A percentile compares a stretch with the other conserved stretches of the same genome.
Evolutionary conservation across 2,329 filamentous ascomycete species (phyloP).

Genomic region (Metarhizium humberi): DNA sequence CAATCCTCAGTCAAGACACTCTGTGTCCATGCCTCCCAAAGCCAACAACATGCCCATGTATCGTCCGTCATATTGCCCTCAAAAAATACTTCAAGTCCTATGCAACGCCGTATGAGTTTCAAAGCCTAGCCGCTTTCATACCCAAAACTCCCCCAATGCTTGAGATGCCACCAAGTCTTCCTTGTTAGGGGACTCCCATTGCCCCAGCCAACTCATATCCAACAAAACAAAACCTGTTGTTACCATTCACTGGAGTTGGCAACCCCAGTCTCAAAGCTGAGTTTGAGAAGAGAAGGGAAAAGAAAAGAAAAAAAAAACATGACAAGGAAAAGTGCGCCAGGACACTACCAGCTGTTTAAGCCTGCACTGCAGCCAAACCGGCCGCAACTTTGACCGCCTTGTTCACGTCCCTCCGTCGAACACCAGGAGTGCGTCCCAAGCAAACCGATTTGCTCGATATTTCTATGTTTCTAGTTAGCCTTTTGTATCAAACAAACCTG

Average conservation of each 20-base stretch:
- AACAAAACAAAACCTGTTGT: neutral
- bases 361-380: slow-evolving; percentile 5
- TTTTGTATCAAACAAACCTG: neutral
- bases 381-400: slow-evolving; percentile 20
- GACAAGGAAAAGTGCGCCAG: neutral
- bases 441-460: slow-evolving; percentile 26
- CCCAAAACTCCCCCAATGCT: neutral
- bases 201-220: neutral
- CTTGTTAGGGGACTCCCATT: neutral
- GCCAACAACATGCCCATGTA: neutral
- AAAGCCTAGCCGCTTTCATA: neutral
- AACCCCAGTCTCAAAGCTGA: neutral
- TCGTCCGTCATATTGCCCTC: neutral
- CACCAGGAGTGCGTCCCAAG: slow-evolving; percentile 27
- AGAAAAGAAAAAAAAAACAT: neutral
- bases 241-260: neutral
- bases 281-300: neutral
- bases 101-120: neutral
- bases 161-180: neutral
- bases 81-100: neutral
- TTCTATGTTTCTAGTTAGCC: slow-evolving; percentile 18
- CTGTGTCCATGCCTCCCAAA: neutral
- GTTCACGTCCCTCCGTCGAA: slow-evolving; percentile 29
- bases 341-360: neutral
- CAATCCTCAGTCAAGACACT: too few relatives aligned